A percentile compares a stretch with the other conserved stretches of the same genome.
Conservation (phyloP, 352 stramenopile species). For the Thraustotheca clavata region DNA sequence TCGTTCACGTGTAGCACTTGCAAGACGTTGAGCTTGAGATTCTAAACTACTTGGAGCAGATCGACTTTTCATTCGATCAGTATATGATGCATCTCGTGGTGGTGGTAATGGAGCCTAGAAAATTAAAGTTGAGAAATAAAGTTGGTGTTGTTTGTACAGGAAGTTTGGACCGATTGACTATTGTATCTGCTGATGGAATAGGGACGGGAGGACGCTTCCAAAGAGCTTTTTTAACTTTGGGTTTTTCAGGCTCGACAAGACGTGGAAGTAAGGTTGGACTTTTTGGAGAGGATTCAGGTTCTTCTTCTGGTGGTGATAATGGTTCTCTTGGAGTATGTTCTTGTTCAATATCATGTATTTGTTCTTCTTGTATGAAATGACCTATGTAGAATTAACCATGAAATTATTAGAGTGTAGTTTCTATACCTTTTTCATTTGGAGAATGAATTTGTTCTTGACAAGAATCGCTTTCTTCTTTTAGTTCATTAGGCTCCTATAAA, state of each 20-base stretch:
- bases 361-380: too few relatives aligned
- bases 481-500: too few relatives aligned
- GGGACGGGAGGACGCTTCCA: constrained; percentile 59
- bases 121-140: neutral
- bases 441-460: too few relatives aligned
- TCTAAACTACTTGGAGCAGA: constrained; percentile 8
- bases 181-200: constrained; percentile 32
- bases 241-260: neutral
- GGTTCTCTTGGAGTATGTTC: too few relatives aligned
- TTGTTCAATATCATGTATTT: too few relatives aligned
- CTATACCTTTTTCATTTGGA: too few relatives aligned
- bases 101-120: neutral
- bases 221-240: constrained; percentile 28
- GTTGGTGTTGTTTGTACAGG: neutral
- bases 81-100: constrained; percentile 26
- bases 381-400: too few relatives aligned
- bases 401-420: too few relatives aligned
- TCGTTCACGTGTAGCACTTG: constrained; percentile 11
- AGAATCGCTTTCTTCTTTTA: too few relatives aligned
- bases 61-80: constrained; percentile 29
- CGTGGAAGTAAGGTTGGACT: too few relatives aligned
- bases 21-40: constrained; percentile 11
- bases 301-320: too few relatives aligned
- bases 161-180: constrained; percentile 42
- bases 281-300: too few relatives aligned